phyloP scores from a whole-genome alignment of 2,329 filamentous ascomycete species.

The Fusarium praegraminearum region DNA sequence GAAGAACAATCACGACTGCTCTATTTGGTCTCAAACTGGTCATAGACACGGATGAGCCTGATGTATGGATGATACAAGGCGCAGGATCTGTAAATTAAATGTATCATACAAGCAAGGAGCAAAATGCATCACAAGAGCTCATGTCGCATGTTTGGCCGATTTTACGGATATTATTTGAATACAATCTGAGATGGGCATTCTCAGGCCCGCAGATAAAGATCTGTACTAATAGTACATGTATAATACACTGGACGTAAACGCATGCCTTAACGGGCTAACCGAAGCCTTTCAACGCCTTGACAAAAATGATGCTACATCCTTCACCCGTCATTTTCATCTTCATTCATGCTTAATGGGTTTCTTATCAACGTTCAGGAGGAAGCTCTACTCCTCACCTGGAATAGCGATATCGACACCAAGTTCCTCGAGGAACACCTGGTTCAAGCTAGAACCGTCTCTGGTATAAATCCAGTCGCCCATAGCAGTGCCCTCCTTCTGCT shows the following conservation, averaged over 20 bases:
- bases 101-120: conserved; percentile 14
- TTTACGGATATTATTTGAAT: conserved; percentile 23
- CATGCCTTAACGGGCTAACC: conserved; percentile 22
- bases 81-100: conserved; percentile 13
- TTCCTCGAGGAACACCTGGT: conserved; percentile 79
- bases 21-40: neutral
- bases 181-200: conserved; percentile 30
- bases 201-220: neutral
- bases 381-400: conserved; percentile 47
- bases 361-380: conserved; percentile 29
- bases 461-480: conserved; percentile 87
- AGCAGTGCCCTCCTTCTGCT: conserved; percentile 80
- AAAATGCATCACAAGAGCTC: neutral
- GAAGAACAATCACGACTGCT: neutral
- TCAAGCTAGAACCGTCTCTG: conserved; percentile 82
- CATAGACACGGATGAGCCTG: neutral
- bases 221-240: conserved; percentile 28
- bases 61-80: neutral
- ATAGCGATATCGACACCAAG: conserved; percentile 73
- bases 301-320: conserved; percentile 28
- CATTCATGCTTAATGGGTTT: conserved; percentile 26
- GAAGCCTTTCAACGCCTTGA: conserved; percentile 40
- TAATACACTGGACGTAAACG: conserved; percentile 34
- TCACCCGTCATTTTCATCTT: conserved; percentile 10
- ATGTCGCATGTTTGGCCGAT: neutral